Conservation (phyloP, 345 rosid species). For the Diplotaxis tenuifolia region DNA sequence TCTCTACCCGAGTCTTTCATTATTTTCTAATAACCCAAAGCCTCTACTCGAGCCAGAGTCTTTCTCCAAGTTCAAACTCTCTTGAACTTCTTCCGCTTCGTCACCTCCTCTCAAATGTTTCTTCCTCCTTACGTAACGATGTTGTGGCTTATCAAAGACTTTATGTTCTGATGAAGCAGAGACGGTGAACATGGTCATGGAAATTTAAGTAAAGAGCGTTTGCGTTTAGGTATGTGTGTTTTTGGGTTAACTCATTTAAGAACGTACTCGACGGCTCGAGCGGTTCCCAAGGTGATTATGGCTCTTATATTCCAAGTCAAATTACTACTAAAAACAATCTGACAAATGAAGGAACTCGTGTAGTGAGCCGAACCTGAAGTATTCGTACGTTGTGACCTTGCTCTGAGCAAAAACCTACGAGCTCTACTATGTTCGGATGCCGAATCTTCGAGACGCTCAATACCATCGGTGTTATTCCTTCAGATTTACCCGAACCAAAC, state of each 20-base stretch:
- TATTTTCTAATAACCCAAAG: no score
- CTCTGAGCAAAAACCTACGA: constrained; percentile 77
- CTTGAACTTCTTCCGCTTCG: no score
- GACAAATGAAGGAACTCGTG: constrained; percentile 83
- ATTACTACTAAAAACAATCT: constrained; percentile 81
- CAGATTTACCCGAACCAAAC: constrained; percentile 44
- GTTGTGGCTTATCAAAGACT: no score
- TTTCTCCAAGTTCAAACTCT: no score
- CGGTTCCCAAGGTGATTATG: constrained; percentile 79
- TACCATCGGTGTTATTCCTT: constrained; percentile 57
- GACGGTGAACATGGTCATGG: constrained; percentile 55
- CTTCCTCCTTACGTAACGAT: no score
- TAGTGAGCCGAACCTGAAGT: constrained; percentile 81
- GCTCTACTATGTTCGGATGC: constrained; percentile 81
- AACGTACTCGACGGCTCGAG: constrained; percentile 80
- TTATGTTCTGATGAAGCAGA: constrained; percentile 79
- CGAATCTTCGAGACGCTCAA: constrained; percentile 59
- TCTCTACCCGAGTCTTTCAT: no score
- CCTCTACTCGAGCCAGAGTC: no score
- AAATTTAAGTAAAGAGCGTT: background rate
- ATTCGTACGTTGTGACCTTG: constrained; percentile 76
- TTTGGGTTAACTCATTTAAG: background rate
- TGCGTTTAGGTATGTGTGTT: background rate
- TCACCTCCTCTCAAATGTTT: no score
- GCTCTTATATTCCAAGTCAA: constrained; percentile 93